phyloP scores from a whole-genome alignment of 1,139 yeast species.

The Candida pseudocylindracea region DNA sequence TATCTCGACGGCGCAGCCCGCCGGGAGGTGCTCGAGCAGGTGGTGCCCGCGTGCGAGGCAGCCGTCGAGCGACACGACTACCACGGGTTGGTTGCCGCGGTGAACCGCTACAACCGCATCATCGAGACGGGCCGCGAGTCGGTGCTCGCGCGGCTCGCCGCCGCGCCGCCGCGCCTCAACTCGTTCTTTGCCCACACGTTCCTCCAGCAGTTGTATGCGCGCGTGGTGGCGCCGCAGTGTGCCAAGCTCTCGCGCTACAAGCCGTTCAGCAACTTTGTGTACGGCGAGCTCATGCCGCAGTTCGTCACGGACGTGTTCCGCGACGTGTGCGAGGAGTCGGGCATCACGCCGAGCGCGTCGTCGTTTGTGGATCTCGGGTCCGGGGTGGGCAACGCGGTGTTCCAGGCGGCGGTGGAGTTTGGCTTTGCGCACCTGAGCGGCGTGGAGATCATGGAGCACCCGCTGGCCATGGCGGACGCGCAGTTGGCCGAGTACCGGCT shows the following conservation, averaged over 20 bases:
- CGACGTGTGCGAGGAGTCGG: slow-evolving; percentile 32
- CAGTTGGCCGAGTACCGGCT: slow-evolving; percentile 37
- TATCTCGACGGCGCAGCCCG: too few relatives aligned
- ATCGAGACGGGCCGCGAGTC: too few relatives aligned
- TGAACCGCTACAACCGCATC: too few relatives aligned
- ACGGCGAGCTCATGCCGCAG: slow-evolving; percentile 73
- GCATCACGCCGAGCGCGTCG: slow-evolving; percentile 10
- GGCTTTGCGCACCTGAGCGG: slow-evolving; percentile 68
- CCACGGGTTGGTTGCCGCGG: too few relatives aligned
- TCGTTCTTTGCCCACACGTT: too few relatives aligned
- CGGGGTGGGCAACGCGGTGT: slow-evolving; percentile 82
- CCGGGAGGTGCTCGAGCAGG: too few relatives aligned
- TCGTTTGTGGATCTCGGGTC: slow-evolving; percentile 70
- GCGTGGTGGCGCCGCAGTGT: slow-evolving; percentile 63
- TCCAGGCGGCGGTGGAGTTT: slow-evolving; percentile 75
- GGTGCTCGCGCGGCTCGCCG: too few relatives aligned
- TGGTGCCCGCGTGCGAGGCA: too few relatives aligned
- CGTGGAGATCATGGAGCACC: slow-evolving; percentile 73
- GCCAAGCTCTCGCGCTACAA: slow-evolving; percentile 43
- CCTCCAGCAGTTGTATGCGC: slow-evolving; percentile 17
- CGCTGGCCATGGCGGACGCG: slow-evolving; percentile 39
- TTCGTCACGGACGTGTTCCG: slow-evolving; percentile 49
- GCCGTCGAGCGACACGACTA: too few relatives aligned
- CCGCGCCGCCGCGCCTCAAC: too few relatives aligned
- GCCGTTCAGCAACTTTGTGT: slow-evolving; percentile 79